phyloP scores from a whole-genome alignment of 2,329 filamentous ascomycete species.

The Capronia coronata region DNA sequence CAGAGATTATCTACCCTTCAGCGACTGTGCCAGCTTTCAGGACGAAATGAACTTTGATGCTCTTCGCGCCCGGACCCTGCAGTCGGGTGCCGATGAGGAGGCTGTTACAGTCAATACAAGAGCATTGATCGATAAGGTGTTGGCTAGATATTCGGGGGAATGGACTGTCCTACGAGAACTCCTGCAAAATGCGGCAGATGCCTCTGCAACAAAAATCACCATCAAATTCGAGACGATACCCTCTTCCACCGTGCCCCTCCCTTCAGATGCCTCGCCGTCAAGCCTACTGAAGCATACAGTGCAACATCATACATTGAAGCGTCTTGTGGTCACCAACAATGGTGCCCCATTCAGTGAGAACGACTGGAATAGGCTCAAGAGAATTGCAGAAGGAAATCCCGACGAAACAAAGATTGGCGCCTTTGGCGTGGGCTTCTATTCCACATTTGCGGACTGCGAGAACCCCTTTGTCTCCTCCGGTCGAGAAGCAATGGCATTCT shows the following conservation, averaged over 20 bases:
- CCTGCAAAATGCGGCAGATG: conserved; percentile 97
- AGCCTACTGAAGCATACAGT: conserved; percentile 75
- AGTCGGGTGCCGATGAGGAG: conserved; percentile 82
- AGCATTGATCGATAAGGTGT: conserved; percentile 93
- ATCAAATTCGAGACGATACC: conserved; percentile 90
- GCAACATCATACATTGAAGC: conserved; percentile 74
- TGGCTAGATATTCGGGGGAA: conserved; percentile 93
- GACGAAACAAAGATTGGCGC: conserved; percentile 99
- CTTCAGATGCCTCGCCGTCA: conserved; percentile 59
- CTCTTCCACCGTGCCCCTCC: conserved; percentile 66
- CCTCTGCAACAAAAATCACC: conserved; percentile 78
- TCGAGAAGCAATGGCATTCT: conserved; percentile 91
- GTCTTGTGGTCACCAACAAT: conserved; percentile 88
- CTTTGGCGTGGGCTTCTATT: conserved; percentile 98
- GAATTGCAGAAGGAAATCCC: conserved; percentile 97
- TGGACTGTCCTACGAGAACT: conserved; percentile 84
- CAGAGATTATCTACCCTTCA: neutral
- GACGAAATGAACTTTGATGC: conserved; percentile 47
- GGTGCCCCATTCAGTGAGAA: conserved; percentile 80
- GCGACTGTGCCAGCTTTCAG: neutral
- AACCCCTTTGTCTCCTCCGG: conserved; percentile 95
- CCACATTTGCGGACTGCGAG: conserved; percentile 95
- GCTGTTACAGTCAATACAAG: conserved; percentile 96
- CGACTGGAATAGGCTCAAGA: conserved; percentile 88
- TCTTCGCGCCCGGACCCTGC: conserved; percentile 79